Conservation (phyloP, 805 yeast species). For the Candida loeiensis region DNA sequence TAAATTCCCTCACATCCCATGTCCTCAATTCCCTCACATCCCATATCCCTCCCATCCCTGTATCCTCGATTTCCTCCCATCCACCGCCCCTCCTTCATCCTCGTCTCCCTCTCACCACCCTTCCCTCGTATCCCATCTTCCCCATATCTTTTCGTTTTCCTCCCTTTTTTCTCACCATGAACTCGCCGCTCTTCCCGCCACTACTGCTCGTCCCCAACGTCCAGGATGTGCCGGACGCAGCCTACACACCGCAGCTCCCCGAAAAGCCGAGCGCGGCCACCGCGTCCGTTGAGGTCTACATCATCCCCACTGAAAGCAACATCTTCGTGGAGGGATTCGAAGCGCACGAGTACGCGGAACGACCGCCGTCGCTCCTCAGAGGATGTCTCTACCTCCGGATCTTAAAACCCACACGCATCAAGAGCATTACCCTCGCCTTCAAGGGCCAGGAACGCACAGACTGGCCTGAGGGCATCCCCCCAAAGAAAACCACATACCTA, state of each 20-base stretch:
- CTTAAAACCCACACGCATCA: constrained; percentile 67
- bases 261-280: constrained; percentile 58
- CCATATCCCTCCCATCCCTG: too few species aligned
- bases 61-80: too few species aligned
- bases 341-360: constrained; percentile 53
- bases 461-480: constrained; percentile 99
- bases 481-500: constrained; percentile 61
- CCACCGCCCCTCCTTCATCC: too few species aligned
- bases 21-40: too few species aligned
- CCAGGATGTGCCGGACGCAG: constrained; percentile 7
- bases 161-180: constrained; percentile 3
- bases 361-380: constrained; percentile 76
- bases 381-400: constrained; percentile 74
- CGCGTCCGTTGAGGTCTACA: constrained; percentile 63
- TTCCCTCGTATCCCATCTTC: too few species aligned
- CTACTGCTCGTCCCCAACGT: constrained; percentile 15
- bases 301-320: constrained; percentile 75
- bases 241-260: constrained; percentile 44
- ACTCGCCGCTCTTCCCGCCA: constrained; percentile 26
- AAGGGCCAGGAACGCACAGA: constrained; percentile 75
- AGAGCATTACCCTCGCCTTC: constrained; percentile 57
- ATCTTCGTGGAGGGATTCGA: constrained; percentile 82
- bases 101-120: too few species aligned
- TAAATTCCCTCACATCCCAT: too few species aligned
- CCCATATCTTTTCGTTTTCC: neutral